Conservation (phyloP, 2,329 filamentous ascomycete genomes). For the Monosporascus sp. region DNA sequence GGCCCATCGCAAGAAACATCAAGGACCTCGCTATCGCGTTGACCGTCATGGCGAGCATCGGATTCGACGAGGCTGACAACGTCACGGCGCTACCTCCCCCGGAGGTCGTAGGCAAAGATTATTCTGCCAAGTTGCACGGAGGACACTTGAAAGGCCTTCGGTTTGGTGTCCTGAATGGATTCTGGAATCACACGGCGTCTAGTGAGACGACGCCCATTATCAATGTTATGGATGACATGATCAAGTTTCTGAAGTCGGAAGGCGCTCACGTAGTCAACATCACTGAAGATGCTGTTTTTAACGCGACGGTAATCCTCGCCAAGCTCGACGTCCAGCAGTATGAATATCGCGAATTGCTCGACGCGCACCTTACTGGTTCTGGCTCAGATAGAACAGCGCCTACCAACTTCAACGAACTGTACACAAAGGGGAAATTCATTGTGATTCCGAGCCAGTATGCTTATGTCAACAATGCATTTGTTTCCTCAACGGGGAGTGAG, state of each 20-base stretch:
- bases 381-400: constrained; percentile 37
- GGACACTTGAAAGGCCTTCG: constrained; percentile 23
- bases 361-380: constrained; percentile 46
- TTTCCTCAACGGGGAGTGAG: constrained; percentile 44
- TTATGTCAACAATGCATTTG: constrained; percentile 44
- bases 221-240: constrained; percentile 40
- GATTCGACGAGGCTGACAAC: constrained; percentile 47
- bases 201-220: constrained; percentile 54
- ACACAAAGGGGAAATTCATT: constrained; percentile 45
- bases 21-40: constrained; percentile 45
- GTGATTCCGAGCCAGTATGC: constrained; percentile 55
- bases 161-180: constrained; percentile 38
- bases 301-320: constrained; percentile 41
- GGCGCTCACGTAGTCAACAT: constrained; percentile 48
- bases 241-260: constrained; percentile 37
- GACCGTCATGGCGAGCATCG: constrained; percentile 46
- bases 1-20: constrained; percentile 46
- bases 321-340: constrained; percentile 54
- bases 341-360: constrained; percentile 52
- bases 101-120: constrained; percentile 36
- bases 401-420: constrained; percentile 41
- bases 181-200: constrained; percentile 48
- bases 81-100: constrained; percentile 42
- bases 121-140: constrained; percentile 32
- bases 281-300: constrained; percentile 38